Conservation (phyloP, 257 asterid species). For the Thymus quinquecostatus region DNA sequence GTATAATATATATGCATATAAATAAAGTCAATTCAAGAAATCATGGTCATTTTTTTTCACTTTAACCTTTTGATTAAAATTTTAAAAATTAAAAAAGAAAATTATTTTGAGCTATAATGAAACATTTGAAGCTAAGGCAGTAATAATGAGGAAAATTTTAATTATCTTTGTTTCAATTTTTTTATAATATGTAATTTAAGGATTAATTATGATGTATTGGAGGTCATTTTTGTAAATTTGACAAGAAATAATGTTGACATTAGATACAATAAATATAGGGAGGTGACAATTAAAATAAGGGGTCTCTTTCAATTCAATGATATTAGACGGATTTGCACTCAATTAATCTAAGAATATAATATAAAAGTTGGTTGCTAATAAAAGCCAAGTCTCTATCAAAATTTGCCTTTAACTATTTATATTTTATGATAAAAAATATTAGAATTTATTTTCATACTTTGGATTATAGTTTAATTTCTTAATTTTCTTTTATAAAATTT, state of each 20-base stretch:
- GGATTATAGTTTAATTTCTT: too few species aligned
- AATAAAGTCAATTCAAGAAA: constrained; percentile 36
- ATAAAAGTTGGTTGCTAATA: not conserved
- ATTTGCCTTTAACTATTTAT: not conserved
- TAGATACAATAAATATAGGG: not conserved
- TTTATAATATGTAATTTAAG: too few species aligned
- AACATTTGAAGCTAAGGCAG: not conserved
- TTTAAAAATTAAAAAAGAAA: not conserved
- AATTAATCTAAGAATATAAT: not conserved
- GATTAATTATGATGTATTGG: not conserved
- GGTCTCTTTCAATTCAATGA: constrained; percentile 19
- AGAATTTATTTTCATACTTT: too few species aligned
- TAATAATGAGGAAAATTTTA: not conserved
- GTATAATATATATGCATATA: not conserved
- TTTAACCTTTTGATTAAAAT: not conserved
- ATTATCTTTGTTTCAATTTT: not conserved
- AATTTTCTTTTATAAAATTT: too few species aligned
- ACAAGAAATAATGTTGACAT: not conserved
- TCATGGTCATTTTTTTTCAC: not conserved
- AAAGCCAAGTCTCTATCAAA: not conserved
- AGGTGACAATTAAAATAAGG: not conserved
- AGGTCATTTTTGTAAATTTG: not conserved
- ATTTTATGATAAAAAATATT: not conserved
- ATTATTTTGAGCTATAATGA: constrained; percentile 1
- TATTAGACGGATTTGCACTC: constrained; percentile 19